Percentiles rank a stretch among this genome's conserved stretches.
Conservation (phyloP, 2,329 filamentous ascomycete species). For the Colletotrichum lupini region DNA sequence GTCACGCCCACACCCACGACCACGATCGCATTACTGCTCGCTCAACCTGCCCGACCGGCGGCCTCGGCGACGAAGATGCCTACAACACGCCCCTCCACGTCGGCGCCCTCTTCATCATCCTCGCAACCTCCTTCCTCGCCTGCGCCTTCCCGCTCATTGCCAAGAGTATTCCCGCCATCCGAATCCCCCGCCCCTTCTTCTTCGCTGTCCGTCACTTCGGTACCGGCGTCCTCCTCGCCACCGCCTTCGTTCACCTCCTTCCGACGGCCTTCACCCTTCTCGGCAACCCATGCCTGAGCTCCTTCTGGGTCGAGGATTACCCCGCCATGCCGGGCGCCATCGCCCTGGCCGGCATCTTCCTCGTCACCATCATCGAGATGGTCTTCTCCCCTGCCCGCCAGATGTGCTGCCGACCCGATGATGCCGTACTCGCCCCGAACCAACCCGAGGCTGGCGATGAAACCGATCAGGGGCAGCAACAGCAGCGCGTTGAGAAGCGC, state of each 20-base stretch:
- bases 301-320: slow-evolving; percentile 81
- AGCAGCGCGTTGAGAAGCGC: not conserved
- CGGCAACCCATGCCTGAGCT: slow-evolving; percentile 74
- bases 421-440: slow-evolving; percentile 21
- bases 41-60: slow-evolving; percentile 41
- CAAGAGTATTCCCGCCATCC: slow-evolving; percentile 60
- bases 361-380: slow-evolving; percentile 86
- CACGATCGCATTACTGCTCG: slow-evolving; percentile 10
- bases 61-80: slow-evolving; percentile 43
- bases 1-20: not conserved
- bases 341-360: slow-evolving; percentile 80
- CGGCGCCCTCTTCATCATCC: slow-evolving; percentile 64
- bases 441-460: not conserved
- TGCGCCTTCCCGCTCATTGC: slow-evolving; percentile 67
- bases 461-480: not conserved
- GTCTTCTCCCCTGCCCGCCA: slow-evolving; percentile 60
- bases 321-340: slow-evolving; percentile 83
- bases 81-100: slow-evolving; percentile 71
- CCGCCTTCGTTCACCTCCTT: slow-evolving; percentile 82
- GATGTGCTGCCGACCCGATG: slow-evolving; percentile 43
- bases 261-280: slow-evolving; percentile 74
- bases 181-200: slow-evolving; percentile 66
- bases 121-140: slow-evolving; percentile 59
- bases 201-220: slow-evolving; percentile 76
- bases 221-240: slow-evolving; percentile 80